Conservation (phyloP, 306 rosid species). For the Pachyrhizus erosus region DNA sequence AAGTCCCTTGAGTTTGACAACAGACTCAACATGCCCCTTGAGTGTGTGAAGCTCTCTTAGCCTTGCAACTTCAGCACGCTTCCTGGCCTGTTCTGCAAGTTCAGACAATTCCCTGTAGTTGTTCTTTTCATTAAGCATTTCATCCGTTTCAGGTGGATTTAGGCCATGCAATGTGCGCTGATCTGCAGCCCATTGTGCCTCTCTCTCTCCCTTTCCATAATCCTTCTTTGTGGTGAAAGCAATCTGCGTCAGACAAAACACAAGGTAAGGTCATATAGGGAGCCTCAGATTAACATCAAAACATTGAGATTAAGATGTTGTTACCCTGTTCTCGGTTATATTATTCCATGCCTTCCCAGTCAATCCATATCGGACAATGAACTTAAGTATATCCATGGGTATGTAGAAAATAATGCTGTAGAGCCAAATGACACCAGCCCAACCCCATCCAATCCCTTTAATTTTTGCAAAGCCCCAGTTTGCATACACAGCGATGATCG, state of each 20-base stretch:
- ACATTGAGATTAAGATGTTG: background rate
- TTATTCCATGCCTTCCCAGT: slow-evolving; percentile 91
- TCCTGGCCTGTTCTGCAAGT: slow-evolving; percentile 85
- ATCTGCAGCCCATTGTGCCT: slow-evolving; percentile 92
- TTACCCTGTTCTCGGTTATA: slow-evolving; percentile 70
- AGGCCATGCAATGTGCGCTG: slow-evolving; percentile 89
- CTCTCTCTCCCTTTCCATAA: slow-evolving; percentile 85
- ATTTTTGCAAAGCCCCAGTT: slow-evolving; percentile 80
- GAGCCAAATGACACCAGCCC: slow-evolving; percentile 92
- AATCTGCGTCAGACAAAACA: slow-evolving; percentile 41
- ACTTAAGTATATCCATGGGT: slow-evolving; percentile 77
- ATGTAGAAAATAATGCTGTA: slow-evolving; percentile 75
- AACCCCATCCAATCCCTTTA: slow-evolving; percentile 86
- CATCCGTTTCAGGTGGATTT: slow-evolving; percentile 65
- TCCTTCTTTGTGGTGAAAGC: slow-evolving; percentile 88
- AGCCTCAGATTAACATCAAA: background rate
- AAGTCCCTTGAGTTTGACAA: slow-evolving; percentile 88
- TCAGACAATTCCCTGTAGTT: slow-evolving; percentile 70
- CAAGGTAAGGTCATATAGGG: background rate
- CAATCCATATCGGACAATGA: slow-evolving; percentile 68
- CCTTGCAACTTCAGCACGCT: slow-evolving; percentile 86
- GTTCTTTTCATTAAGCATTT: slow-evolving; percentile 57
- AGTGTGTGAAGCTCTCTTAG: slow-evolving; percentile 92
- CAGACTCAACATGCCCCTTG: slow-evolving; percentile 92
- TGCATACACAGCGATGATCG: slow-evolving; percentile 79